A percentile compares a stretch with the other conserved stretches of the same genome.
Evolutionary conservation across 192 early-diverging fungal species (phyloP).

Genomic region (Gaertneriomyces semiglobifer): DNA sequence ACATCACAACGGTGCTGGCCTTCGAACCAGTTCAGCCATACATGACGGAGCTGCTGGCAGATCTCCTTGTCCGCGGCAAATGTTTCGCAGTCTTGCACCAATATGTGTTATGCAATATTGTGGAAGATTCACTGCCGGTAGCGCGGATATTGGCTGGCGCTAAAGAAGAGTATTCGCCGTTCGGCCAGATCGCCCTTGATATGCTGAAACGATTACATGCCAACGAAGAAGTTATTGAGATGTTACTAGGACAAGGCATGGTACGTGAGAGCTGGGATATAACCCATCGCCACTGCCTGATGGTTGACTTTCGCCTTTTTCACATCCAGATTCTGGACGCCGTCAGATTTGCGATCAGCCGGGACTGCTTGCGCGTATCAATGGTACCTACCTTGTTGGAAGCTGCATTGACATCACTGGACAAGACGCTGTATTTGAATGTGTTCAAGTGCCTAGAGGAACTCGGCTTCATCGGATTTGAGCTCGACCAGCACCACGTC

Average conservation of each 20-base stretch:
- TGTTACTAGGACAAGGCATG: conserved; percentile 23
- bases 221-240: conserved; percentile 29
- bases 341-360: conserved; percentile 28
- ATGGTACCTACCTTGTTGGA: conserved; percentile 36
- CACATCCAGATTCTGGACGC: conserved; percentile 40
- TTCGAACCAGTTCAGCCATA: conserved; percentile 11
- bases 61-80: conserved; percentile 21
- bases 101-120: conserved; percentile 29
- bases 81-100: conserved; percentile 26
- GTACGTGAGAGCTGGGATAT: conserved; percentile 3
- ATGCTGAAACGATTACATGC: conserved; percentile 34
- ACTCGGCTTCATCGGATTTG: conserved; percentile 30
- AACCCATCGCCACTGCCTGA: neutral
- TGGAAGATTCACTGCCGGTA: conserved; percentile 30
- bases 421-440: conserved; percentile 47
- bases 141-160: conserved; percentile 21
- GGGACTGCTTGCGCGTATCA: conserved; percentile 2
- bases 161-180: conserved; percentile 10
- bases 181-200: conserved; percentile 26
- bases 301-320: neutral
- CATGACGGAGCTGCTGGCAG: conserved; percentile 29
- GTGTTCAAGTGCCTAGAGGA: conserved; percentile 44
- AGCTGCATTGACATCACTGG: conserved; percentile 25
- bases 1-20: conserved; percentile 19
- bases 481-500: neutral